phyloP scores from a whole-genome alignment of 2,329 filamentous ascomycete genomes.

The Helotiales sp. region DNA sequence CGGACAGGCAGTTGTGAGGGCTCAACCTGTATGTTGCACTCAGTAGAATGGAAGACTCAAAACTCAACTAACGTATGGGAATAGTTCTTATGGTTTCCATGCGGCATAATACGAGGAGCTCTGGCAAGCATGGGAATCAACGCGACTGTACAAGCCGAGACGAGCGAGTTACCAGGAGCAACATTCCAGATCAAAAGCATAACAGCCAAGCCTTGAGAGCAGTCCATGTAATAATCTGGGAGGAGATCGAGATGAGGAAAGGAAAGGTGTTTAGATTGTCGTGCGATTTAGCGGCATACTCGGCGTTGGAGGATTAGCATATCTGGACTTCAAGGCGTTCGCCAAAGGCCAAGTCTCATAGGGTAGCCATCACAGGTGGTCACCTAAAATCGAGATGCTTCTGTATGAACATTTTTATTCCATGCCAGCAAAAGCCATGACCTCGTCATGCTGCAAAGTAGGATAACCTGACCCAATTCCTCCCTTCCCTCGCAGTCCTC shows the following conservation, averaged over 20 bases:
- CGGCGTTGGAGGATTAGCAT: constrained; percentile 17
- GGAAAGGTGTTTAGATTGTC: constrained; percentile 1
- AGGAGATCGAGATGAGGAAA: not conserved
- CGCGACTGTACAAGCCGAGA: constrained; percentile 89
- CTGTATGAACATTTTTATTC: not conserved
- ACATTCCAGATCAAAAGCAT: constrained; percentile 95
- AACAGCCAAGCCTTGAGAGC: constrained; percentile 58
- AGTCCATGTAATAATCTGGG: not conserved
- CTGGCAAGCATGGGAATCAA: constrained; percentile 88
- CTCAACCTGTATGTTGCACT: constrained; percentile 68
- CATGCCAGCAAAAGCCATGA: not conserved
- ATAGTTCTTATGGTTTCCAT: constrained; percentile 93
- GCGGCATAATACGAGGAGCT: constrained; percentile 88
- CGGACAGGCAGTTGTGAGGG: constrained; percentile 69
- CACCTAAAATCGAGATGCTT: not conserved
- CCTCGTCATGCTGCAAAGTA: not conserved
- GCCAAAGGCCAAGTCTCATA: not conserved
- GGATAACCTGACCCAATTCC: not conserved
- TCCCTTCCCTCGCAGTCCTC: not conserved
- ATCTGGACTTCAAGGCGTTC: constrained; percentile 2
- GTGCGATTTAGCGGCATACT: constrained; percentile 33
- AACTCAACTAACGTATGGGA: not conserved
- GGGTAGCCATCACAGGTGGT: not conserved
- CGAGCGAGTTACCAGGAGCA: constrained; percentile 79
- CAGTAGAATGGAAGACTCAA: not conserved